Conservation (phyloP, 306 rosid species). For the Malus fusca region DNA sequence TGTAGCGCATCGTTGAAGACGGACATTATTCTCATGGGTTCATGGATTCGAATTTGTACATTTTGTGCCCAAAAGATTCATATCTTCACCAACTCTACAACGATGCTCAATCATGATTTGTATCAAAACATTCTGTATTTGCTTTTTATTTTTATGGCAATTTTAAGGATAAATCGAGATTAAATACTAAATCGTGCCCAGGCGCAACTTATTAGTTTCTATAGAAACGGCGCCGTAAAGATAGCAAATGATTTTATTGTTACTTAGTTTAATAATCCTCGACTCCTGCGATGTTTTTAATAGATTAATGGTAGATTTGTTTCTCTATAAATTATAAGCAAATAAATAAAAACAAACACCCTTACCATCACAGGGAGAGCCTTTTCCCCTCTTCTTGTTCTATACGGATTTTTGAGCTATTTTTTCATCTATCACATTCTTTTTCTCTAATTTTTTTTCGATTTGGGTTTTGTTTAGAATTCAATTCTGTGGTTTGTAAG, state of each 20-base stretch:
- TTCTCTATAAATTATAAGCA: too few relatives aligned
- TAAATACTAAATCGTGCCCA: too few relatives aligned
- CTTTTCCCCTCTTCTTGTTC: too few relatives aligned
- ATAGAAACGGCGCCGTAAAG: not conserved
- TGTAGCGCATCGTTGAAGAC: too few relatives aligned
- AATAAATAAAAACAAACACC: too few relatives aligned
- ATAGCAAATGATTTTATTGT: constrained; percentile 4
- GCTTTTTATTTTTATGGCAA: not conserved
- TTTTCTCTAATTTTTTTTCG: not conserved
- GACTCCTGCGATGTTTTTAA: too few relatives aligned
- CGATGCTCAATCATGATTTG: too few relatives aligned
- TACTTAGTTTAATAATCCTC: constrained; percentile 12
- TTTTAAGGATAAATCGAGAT: too few relatives aligned
- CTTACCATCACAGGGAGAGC: too few relatives aligned
- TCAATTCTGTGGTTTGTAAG: constrained; percentile 9
- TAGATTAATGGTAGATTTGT: too few relatives aligned
- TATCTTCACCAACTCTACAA: too few relatives aligned
- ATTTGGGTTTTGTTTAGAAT: constrained; percentile 8
- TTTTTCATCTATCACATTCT: not conserved
- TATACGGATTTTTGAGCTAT: not conserved
- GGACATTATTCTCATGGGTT: not conserved
- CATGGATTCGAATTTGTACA: not conserved
- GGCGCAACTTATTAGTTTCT: not conserved
- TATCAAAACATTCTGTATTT: not conserved
- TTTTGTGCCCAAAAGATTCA: not conserved